Conservation (phyloP, 345 rosid genomes). For the Arabis alpina region DNA sequence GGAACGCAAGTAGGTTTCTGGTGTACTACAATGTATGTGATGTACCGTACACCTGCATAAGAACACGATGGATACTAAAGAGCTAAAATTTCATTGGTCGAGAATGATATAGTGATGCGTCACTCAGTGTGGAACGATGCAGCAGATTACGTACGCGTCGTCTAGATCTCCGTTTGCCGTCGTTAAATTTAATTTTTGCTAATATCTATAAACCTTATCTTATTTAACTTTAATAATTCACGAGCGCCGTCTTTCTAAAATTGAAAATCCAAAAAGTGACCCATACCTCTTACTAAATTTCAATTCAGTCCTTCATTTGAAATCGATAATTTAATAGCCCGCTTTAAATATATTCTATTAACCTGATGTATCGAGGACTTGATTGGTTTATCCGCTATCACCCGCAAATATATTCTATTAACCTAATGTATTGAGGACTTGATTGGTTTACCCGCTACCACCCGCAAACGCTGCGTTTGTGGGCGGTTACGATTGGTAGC, state of each 20-base stretch:
- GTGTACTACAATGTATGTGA: constrained; percentile 1
- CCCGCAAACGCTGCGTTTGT: no score
- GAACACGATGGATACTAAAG: not conserved
- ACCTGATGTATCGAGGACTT: not conserved
- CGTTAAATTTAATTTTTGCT: constrained; percentile 1
- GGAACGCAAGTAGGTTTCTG: constrained; percentile 25
- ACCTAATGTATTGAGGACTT: no score
- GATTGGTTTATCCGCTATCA: no score
- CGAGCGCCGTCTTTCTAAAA: constrained; percentile 38
- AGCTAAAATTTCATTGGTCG: constrained; percentile 6
- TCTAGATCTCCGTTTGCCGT: constrained; percentile 10
- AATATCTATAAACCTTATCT: constrained; percentile 21
- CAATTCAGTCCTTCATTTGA: not conserved
- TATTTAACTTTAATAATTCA: constrained; percentile 35
- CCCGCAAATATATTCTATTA: no score
- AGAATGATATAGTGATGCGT: not conserved
- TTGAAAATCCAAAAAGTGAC: not conserved
- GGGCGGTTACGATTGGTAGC: no score
- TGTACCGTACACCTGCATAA: constrained; percentile 9
- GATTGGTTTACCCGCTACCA: no score
- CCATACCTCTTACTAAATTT: constrained; percentile 8
- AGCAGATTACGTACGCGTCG: not conserved
- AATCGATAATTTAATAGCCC: not conserved
- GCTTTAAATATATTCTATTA: not conserved
- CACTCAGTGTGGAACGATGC: constrained; percentile 11